A percentile compares a stretch with the other conserved stretches of the same genome.
Evolutionary conservation across 1,284 basidiomycete species (phyloP).

Genomic region (Cronartium quercuum): DNA sequence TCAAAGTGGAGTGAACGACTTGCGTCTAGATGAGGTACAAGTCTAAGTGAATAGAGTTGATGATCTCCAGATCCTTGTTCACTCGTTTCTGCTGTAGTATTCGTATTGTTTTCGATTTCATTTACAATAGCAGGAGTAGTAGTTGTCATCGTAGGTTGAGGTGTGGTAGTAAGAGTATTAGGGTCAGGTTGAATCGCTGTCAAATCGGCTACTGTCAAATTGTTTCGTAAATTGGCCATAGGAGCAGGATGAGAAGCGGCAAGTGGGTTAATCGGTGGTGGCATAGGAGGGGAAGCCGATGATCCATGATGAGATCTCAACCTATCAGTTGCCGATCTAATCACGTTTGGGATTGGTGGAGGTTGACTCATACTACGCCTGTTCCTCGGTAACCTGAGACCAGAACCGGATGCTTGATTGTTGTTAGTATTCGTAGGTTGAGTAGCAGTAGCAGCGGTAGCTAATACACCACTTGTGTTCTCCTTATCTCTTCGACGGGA

Average conservation of each 20-base stretch:
- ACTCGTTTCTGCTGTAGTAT: constrained; percentile 36
- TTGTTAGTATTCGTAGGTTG: not conserved
- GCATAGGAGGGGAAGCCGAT: not conserved
- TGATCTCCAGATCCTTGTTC: no score
- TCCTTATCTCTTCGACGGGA: not conserved
- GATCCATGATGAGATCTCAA: not conserved
- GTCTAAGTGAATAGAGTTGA: constrained; percentile 60
- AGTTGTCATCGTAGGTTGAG: not conserved
- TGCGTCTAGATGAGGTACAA: constrained; percentile 89
- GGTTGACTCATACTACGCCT: not conserved
- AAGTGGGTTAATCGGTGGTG: not conserved
- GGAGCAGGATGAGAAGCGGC: not conserved
- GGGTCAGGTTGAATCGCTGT: not conserved
- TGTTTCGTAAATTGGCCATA: not conserved
- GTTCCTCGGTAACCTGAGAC: not conserved
- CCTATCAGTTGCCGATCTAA: constrained; percentile 7
- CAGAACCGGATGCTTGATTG: not conserved
- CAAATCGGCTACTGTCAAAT: not conserved
- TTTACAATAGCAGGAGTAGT: constrained; percentile 14
- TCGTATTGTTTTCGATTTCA: constrained; percentile 38
- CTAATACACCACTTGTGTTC: not conserved
- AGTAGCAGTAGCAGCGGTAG: not conserved
- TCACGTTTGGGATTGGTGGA: not conserved
- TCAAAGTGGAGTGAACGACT: constrained; percentile 86
- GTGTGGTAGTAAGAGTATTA: not conserved